Evolutionary conservation across 2,329 filamentous ascomycete genomes (phyloP), one percentile per base, ranked within the genome.

Genomic region (Chrysoporthe puriensis): DNA sequence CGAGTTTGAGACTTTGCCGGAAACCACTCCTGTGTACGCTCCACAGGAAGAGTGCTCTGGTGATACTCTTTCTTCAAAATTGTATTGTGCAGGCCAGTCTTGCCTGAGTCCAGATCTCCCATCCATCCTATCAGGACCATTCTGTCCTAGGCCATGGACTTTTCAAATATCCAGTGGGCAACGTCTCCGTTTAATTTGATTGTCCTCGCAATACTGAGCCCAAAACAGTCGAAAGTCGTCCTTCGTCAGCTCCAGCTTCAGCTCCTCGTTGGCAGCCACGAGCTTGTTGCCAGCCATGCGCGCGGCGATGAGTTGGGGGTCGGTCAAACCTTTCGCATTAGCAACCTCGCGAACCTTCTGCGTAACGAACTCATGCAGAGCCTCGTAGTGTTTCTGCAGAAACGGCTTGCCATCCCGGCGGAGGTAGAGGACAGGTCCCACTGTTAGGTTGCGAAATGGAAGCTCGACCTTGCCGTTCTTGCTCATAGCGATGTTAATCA

Each of bases 81-180:
- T 7, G 36, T 6, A 40, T 7, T 40, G 36, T 40, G 36, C 36
- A 40, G 36, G 36, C 36, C 36, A 40, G 36, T 40, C 36, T 40
- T 40, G 36, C 5, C 9, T 9, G 9, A 40, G 5, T 6, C 36
- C 36, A 40, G 36, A 40, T 9, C 36, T 9, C 7, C 7, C n/a
- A n/a, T 40, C 7, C n/a, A n/a, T 7, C 44, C 8, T 21, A 5
- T 9, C 16, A 21, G 18, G n/a, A 18, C 6, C 16, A 21, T 21
- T 21, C 44, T n/a, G 16, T 48, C 50, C 50, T 16, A 5, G 50
- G 2, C 21, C 11, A 7, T 13, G 11, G 32, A 48, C 8, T 43
- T 14, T n/a, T 62, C 59, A 62, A 26, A 48, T 34, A 48, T 48
- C 59, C 8, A 62, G 43, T 7, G 59, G 59, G 26, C 59, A 62